Evolutionary conservation across 345 rosid genomes (phyloP).

Genomic region (Syzygium aromaticum): DNA sequence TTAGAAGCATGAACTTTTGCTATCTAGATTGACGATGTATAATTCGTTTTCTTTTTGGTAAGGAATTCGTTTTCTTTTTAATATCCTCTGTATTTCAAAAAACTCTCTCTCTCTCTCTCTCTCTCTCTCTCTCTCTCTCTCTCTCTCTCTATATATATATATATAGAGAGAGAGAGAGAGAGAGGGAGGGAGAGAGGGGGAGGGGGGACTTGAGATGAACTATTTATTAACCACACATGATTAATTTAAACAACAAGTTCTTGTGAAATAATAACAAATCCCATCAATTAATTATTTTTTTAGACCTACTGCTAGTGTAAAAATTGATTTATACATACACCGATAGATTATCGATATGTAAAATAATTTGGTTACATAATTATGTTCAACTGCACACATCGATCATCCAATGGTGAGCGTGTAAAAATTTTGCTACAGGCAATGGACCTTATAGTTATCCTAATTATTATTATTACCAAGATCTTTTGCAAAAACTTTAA

Average conservation of each 20-base stretch:
- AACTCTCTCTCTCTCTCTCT: no score
- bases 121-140: no score
- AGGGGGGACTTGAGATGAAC: neutral
- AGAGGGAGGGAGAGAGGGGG: no score
- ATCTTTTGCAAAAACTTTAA: neutral
- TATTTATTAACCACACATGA: no score
- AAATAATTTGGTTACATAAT: neutral
- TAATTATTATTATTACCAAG: neutral
- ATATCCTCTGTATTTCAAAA: fast-evolving
- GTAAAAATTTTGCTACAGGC: neutral
- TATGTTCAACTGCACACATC: neutral
- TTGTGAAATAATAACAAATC: neutral
- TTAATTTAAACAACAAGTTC: neutral
- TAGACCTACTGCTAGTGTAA: neutral
- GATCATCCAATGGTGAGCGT: neutral
- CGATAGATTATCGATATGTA: fast-evolving
- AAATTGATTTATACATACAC: neutral
- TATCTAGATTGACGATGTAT: neutral
- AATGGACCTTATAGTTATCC: neutral
- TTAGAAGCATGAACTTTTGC: neutral
- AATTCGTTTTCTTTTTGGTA: neutral
- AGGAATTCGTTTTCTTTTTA: neutral
- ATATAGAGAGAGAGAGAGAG: no score
- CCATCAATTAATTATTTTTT: neutral
- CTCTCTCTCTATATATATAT: no score